These are phyloP conservation scores for Amaranthus palmeri DNA, from an alignment of 148 eudicot genomes.

Conservation along the genomic window DNA sequence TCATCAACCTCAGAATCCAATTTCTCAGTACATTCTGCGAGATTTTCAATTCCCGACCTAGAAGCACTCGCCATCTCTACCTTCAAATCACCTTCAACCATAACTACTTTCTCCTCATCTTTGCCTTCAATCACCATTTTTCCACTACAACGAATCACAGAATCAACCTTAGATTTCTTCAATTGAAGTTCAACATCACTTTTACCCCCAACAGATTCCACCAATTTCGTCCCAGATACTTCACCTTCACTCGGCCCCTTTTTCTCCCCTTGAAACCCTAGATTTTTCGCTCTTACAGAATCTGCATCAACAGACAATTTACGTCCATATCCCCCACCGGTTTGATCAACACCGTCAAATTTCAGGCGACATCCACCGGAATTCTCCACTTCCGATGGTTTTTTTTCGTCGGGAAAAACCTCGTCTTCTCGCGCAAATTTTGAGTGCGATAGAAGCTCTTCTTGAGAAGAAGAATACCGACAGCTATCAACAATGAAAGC, in stretches of 20 bases:
- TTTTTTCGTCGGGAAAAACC: conserved; percentile 7
- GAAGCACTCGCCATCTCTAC: conserved; percentile 11
- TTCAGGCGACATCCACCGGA: background rate
- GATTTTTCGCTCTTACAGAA: conserved; percentile 14
- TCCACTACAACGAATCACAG: conserved; percentile 14
- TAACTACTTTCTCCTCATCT: background rate
- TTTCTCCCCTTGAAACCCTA: conserved; percentile 30
- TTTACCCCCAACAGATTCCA: background rate
- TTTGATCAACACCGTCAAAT: background rate
- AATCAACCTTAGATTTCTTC: conserved; percentile 13
- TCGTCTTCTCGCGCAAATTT: conserved; percentile 26
- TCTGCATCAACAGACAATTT: background rate
- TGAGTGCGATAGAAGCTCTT: conserved; percentile 22
- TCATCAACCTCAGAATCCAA: background rate
- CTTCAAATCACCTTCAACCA: conserved; percentile 11
- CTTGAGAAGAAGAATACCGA: conserved; percentile 30
- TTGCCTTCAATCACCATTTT: conserved; percentile 10
- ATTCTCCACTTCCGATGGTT: conserved; percentile 8
- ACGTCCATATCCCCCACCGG: background rate
- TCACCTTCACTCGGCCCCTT: background rate
- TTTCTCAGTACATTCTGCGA: conserved; percentile 1
- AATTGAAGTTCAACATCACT: conserved; percentile 9
- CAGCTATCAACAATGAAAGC: conserved; percentile 19
- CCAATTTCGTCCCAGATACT: conserved; percentile 1
- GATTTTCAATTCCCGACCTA: conserved; percentile 1